Evolutionary conservation across 2,329 filamentous ascomycete species (phyloP), one percentile per base, ranked within the genome.

Genomic region (Epichloe hybrida): DNA sequence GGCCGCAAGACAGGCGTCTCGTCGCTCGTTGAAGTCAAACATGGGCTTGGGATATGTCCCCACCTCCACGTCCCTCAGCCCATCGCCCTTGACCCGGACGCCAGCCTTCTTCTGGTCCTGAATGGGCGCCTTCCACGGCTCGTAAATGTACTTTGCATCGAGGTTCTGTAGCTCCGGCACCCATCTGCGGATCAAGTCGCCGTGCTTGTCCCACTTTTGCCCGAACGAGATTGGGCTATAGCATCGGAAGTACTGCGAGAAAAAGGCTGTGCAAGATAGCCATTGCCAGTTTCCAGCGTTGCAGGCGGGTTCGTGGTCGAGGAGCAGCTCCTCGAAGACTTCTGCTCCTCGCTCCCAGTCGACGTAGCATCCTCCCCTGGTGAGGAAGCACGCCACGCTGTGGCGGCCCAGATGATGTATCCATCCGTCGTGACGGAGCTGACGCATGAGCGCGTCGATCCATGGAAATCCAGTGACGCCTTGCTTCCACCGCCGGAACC

Each of bases 221-320:
- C 81, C 80, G 59, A 90, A 90, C 0, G 81, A 76, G 15, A 89
- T 64, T 0, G 86, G 86, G 46, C 72, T 78, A 61, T 88, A 88
- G 58, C 80, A 81, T 1, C 84, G 75, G 59, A 77, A 86, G 66
- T 83, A 88, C 61, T 86, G 82, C 0, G 76, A 67, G 66, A 80
- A 89, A 64, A 90, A 90, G 0, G 86, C 86, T 0, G 83, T 81
- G 62, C 86, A 89, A 51, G 74, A 77, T 7, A 90, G 66, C 85
- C 85, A 88, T 61, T 87, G 83, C 84, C 84, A 88, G 60, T 88
- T 88, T 0, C 84, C 84, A 1, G 75, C 75, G 58, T 88, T 88
- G 61, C 83, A 86, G 2, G 84, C 80, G 0, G 79, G 73, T 62
- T 88, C 84, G 61, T 88, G 85, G 60, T 90, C 86, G 46, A 90